Evolutionary conservation across 2,329 filamentous ascomycete genomes (phyloP), one percentile per base, ranked within the genome.

Genomic region (Cucurbitaria berberidis): DNA sequence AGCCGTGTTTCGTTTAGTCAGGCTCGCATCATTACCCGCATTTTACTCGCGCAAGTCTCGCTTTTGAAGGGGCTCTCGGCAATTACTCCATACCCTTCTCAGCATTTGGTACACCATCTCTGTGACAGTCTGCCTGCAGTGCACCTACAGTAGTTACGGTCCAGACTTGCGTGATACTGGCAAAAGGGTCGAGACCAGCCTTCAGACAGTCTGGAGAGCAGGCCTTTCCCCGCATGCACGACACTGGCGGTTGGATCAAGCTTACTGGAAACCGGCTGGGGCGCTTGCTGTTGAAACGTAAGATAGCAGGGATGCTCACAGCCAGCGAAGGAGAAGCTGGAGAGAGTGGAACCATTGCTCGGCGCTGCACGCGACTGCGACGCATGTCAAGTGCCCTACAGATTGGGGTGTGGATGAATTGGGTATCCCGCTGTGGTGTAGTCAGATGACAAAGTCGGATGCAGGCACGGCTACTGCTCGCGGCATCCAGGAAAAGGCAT

Each of bases 371-470:
- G 63, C 57, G 53, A 66, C 57, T 59, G 54, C 39, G 55, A 57
- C 38, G 60, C 55, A 62, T 35, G 34, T 36, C 39, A 40, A 41
- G 29, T 27, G 32, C 40, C n/a, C 34, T 44, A 41, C 47, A 55
- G 45, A 27, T 39, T 49, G 30, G 47, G 48, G 44, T 38, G 18
- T 59, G 47, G 52, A 48, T 62, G 54, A 62, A 66, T 63, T 57
- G 51, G 55, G 55, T 42, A 60, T 43, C 43, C 51, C 56, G 57
- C 49, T 42, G 54, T 48, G 55, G 55, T 43, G 63, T 46, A 53
- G 64, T 74, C 71, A 73, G 64, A 71, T 72, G 70, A 73, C 62
- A 46, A 38, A 22, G 13, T 46, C 59, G 48, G 55, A 50, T 53
- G 55, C 44, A 62, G 59, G 53, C 57, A 34, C 45, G 41, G 48